Conservation (phyloP, 352 stramenopile genomes). For the Globisporangium nagaii region DNA sequence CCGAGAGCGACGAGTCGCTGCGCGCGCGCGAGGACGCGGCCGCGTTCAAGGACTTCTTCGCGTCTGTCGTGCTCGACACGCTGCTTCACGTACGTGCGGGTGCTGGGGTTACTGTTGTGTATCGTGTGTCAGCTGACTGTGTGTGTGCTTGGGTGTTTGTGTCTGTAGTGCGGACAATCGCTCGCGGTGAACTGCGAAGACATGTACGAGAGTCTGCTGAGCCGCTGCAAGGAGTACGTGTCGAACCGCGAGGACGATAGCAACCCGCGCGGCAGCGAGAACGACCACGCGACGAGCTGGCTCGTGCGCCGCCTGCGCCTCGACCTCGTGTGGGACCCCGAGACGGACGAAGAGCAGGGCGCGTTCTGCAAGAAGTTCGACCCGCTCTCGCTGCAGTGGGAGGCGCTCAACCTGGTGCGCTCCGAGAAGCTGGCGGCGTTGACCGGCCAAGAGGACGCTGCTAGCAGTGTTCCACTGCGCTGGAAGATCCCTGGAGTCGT, state of each 20-base stretch:
- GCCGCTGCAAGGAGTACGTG: conserved; percentile 68
- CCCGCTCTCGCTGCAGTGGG: conserved; percentile 46
- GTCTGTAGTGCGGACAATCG: conserved; percentile 33
- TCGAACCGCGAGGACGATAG: conserved; percentile 53
- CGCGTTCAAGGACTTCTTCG: conserved; percentile 79
- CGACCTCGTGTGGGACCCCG: conserved; percentile 57
- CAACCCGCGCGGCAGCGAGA: conserved; percentile 39
- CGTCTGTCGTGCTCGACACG: conserved; percentile 60
- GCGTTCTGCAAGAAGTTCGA: conserved; percentile 61
- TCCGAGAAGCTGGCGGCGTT: conserved; percentile 5
- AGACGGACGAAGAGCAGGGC: conserved; percentile 46
- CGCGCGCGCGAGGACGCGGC: conserved; percentile 38
- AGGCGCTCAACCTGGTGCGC: conserved; percentile 47
- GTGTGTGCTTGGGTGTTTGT: background rate
- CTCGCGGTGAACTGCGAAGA: conserved; percentile 39
- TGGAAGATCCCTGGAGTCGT: conserved; percentile 49
- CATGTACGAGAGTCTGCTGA: conserved; percentile 64
- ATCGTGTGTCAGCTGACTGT: background rate
- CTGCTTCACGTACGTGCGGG: conserved; percentile 42
- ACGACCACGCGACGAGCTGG: conserved; percentile 47
- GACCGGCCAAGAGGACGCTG: background rate
- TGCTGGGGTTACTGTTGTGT: background rate
- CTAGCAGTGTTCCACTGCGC: conserved; percentile 15
- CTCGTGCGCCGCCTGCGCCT: conserved; percentile 63
- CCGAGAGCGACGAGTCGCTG: conserved; percentile 39